Conservation (phyloP, 768 basidiomycete species). For the Suillus weaverae region DNA sequence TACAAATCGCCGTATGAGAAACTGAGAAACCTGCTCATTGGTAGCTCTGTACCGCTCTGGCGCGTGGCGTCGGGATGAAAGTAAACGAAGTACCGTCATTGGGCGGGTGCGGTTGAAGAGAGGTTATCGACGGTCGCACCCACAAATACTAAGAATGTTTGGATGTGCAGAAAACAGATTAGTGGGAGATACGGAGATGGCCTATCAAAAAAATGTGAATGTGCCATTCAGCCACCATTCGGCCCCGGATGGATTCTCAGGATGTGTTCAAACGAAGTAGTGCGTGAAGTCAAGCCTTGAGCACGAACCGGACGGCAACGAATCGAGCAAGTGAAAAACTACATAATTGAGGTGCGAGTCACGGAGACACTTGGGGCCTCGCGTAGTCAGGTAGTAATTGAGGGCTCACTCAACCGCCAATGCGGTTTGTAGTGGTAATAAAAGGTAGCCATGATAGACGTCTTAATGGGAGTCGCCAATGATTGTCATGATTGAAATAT, state of each 20-base stretch:
- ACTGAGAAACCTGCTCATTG: background rate
- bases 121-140: background rate
- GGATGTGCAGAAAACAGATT: background rate
- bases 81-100: background rate
- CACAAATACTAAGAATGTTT: background rate
- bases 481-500: conserved; percentile 1
- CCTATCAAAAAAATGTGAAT: background rate
- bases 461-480: background rate
- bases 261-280: background rate
- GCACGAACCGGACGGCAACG: background rate
- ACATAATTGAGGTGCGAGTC: background rate
- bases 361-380: background rate
- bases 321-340: background rate
- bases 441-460: conserved; percentile 1
- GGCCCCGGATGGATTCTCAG: background rate
- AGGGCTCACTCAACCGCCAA: background rate
- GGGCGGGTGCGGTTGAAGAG: background rate
- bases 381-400: background rate
- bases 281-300: background rate
- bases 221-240: background rate
- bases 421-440: background rate
- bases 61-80: background rate
- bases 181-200: background rate
- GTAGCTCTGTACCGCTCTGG: background rate
- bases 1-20: conserved; percentile 1